Conservation (phyloP, 2,329 filamentous ascomycete species). For the Ustilaginoidea virens region DNA sequence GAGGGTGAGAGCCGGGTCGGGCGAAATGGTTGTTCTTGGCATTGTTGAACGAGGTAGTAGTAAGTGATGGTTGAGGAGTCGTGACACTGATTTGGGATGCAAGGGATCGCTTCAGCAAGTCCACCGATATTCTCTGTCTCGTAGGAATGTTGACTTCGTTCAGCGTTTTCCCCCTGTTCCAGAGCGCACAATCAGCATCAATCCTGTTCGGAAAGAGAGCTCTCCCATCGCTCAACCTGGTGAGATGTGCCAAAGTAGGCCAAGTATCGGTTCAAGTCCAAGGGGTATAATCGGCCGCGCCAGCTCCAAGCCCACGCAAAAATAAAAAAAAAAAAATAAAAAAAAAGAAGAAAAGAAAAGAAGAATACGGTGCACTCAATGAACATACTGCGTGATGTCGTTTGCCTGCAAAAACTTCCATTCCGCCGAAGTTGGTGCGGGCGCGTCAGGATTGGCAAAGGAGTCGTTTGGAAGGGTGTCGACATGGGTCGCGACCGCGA, state of each 20-base stretch:
- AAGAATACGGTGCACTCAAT: constrained; percentile 5
- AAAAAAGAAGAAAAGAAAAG: no score
- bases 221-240: no score
- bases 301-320: constrained; percentile 5
- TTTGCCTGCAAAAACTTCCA: constrained; percentile 38
- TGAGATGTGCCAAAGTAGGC: no score
- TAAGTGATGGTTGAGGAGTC: constrained; percentile 5
- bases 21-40: no score
- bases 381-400: constrained; percentile 44
- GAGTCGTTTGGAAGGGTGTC: constrained; percentile 44
- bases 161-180: constrained; percentile 23
- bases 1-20: constrained; percentile 5
- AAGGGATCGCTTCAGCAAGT: constrained; percentile 24
- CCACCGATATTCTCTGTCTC: constrained; percentile 28
- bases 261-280: no score
- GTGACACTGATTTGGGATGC: constrained; percentile 13
- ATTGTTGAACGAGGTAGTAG: no score
- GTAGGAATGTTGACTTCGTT: constrained; percentile 37
- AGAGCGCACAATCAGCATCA: not conserved
- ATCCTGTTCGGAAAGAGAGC: no score
- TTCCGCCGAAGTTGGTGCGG: constrained; percentile 34
- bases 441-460: constrained; percentile 41
- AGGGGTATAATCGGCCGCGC: not conserved
- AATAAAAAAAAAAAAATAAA: constrained; percentile 9
- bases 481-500: constrained; percentile 58